Conservation (phyloP, 495 filamentous ascomycete genomes). For the Penicillium mononematosum region DNA sequence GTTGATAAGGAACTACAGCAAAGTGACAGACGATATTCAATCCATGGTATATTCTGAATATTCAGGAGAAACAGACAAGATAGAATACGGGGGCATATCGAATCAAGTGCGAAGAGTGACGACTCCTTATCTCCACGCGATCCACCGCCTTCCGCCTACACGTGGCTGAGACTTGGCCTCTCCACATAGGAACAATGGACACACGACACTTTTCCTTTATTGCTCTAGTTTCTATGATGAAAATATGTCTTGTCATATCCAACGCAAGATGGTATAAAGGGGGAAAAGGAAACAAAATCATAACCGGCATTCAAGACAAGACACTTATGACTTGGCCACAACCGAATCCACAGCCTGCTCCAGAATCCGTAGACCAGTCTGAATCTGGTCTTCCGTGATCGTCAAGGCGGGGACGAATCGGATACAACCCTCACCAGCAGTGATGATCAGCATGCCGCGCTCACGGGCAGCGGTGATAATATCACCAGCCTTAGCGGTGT, state of each 20-base stretch:
- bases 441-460: constrained; percentile 85
- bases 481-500: constrained; percentile 50
- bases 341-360: constrained; percentile 69
- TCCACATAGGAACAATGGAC: neutral
- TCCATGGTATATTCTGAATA: neutral
- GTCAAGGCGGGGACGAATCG: constrained; percentile 82
- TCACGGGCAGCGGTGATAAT: constrained; percentile 85
- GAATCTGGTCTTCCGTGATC: constrained; percentile 73
- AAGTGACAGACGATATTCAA: neutral
- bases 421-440: constrained; percentile 83
- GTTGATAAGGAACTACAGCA: constrained; percentile 18
- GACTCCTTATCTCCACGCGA: constrained; percentile 19
- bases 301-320: constrained; percentile 17
- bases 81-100: neutral
- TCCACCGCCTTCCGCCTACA: constrained; percentile 13
- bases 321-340: constrained; percentile 24
- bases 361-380: constrained; percentile 70
- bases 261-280: constrained; percentile 25
- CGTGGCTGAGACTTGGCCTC: neutral
- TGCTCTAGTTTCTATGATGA: constrained; percentile 9
- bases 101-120: constrained; percentile 2
- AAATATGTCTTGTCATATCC: constrained; percentile 3
- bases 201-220: constrained; percentile 7
- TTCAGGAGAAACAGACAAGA: neutral
- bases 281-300: constrained; percentile 11